phyloP scores from a whole-genome alignment of 1,139 yeast genomes.

The Blastobotrys aristatus region DNA sequence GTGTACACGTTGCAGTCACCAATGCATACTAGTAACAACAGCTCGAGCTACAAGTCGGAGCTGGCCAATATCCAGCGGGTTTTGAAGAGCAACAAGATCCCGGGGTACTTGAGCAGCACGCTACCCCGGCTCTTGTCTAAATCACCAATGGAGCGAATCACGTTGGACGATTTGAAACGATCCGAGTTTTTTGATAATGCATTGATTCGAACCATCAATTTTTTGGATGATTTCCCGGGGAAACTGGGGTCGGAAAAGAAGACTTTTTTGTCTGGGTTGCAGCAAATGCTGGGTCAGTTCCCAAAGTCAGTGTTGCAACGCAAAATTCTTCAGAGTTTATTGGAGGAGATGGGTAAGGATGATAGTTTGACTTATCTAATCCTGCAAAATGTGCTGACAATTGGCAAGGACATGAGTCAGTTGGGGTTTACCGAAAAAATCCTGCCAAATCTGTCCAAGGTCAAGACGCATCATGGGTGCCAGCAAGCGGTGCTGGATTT shows the following conservation, averaged over 20 bases:
- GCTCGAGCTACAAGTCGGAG: slow-evolving; percentile 35
- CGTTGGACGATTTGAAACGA: slow-evolving; percentile 46
- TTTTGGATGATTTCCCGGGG: slow-evolving; percentile 80
- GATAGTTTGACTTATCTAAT: slow-evolving; percentile 50
- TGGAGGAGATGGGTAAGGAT: slow-evolving; percentile 44
- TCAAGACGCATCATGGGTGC: slow-evolving; percentile 46
- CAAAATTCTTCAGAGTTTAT: slow-evolving; percentile 68
- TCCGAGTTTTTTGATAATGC: slow-evolving; percentile 74
- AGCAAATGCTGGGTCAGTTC: slow-evolving; percentile 56
- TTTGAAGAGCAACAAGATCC: slow-evolving; percentile 37
- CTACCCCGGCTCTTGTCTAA: slow-evolving; percentile 40
- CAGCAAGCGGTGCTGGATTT: slow-evolving; percentile 54
- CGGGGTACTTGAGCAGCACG: slow-evolving; percentile 32
- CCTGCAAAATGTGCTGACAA: slow-evolving; percentile 50
- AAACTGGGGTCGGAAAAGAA: slow-evolving; percentile 63
- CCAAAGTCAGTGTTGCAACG: slow-evolving; percentile 65
- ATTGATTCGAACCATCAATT: slow-evolving; percentile 73
- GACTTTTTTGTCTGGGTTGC: slow-evolving; percentile 62
- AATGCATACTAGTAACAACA: slow-evolving; percentile 33
- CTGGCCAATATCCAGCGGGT: slow-evolving; percentile 38
- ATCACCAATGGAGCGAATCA: slow-evolving; percentile 40
- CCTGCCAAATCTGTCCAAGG: slow-evolving; percentile 44
- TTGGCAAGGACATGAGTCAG: slow-evolving; percentile 65
- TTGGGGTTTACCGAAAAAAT: slow-evolving; percentile 73
- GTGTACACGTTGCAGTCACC: slow-evolving; percentile 46